Conservation (phyloP, 2,329 filamentous ascomycete genomes). For the Cytospora piceae region DNA sequence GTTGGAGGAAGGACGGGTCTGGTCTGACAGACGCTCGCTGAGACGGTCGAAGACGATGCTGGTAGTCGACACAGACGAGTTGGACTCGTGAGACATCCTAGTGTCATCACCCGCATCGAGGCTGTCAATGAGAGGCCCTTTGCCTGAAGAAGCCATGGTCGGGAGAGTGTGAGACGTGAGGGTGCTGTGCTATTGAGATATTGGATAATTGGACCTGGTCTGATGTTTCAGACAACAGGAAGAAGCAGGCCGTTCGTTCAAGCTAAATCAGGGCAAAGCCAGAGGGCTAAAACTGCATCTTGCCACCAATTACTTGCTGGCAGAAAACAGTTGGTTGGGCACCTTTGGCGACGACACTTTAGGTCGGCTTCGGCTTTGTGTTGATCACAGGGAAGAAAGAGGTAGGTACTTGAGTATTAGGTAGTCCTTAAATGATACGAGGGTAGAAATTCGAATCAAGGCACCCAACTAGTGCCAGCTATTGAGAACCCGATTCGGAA, state of each 20-base stretch:
- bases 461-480: slow-evolving; percentile 11
- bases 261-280: slow-evolving; percentile 1
- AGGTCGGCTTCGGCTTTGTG: neutral
- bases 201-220: too few relatives aligned
- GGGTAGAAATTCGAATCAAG: neutral
- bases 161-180: neutral
- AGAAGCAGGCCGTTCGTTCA: neutral
- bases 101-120: slow-evolving; percentile 22
- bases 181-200: neutral
- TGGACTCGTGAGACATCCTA: slow-evolving; percentile 59
- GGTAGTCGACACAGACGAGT: slow-evolving; percentile 80
- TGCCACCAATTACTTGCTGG: slow-evolving; percentile 2
- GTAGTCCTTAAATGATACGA: neutral
- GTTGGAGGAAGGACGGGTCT: slow-evolving; percentile 32
- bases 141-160: slow-evolving; percentile 26
- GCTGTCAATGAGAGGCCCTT: slow-evolving; percentile 22
- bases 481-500: slow-evolving; percentile 27
- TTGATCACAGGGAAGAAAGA: neutral
- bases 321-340: slow-evolving; percentile 9
- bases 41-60: slow-evolving; percentile 82
- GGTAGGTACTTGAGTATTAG: neutral
- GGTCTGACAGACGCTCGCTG: slow-evolving; percentile 53
- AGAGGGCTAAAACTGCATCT: slow-evolving; percentile 19
- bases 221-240: neutral
- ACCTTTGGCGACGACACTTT: slow-evolving; percentile 5